Base-by-base conservation (phyloP, 2,329 filamentous ascomycete species). In the Stachybotrys elegans region DNA sequence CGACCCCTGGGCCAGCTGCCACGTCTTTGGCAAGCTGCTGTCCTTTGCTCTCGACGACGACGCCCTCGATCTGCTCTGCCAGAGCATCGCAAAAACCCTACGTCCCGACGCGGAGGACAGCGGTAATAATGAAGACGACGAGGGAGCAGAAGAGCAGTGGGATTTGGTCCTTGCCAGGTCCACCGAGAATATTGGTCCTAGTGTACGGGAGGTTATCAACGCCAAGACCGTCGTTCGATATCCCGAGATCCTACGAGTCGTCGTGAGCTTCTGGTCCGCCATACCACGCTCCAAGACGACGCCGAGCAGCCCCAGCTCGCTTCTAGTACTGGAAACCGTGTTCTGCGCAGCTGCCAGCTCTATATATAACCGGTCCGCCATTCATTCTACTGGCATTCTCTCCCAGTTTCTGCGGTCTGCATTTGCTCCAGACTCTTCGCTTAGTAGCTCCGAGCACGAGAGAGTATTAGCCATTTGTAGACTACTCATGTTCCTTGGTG, bases 11-110 rank as follows among this genome's bases (percentile, higher is more conserved):
- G 76, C 78, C 43, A 79, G 76, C 54, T 79, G 76, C 53, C 85
- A 91, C 62, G 74, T 94, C 4, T 94, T 94, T 65, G 89, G 89
- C 22, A 84, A 85, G 54, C 76, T 96, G 8, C 73, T 95, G 40
- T 80, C 87, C 5, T 92, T 94, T 66, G 83, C 86, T 1, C 67
- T 95, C 41, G 86, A 89, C 44, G 86, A 95, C 60, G 82, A 89
- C 57, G 78, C 82, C 36, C 72, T 92, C 47, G 80, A 85, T 43
- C 71, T 78, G 44, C 71, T 93, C 40, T 93, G 88, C 59, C 71
- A 77, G 48, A 70, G 71, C 12, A 65, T 73, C 35, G 68, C 67
- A 25, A 61, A 63, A 47, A 55, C 57, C 12, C 51, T 67, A 20
- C 59, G 64, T 1, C 54, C 60, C 7, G 64, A 66, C 9, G 45